Evolutionary conservation across 1,139 yeast genomes (phyloP).

Genomic region (Kodamaea plutei): DNA sequence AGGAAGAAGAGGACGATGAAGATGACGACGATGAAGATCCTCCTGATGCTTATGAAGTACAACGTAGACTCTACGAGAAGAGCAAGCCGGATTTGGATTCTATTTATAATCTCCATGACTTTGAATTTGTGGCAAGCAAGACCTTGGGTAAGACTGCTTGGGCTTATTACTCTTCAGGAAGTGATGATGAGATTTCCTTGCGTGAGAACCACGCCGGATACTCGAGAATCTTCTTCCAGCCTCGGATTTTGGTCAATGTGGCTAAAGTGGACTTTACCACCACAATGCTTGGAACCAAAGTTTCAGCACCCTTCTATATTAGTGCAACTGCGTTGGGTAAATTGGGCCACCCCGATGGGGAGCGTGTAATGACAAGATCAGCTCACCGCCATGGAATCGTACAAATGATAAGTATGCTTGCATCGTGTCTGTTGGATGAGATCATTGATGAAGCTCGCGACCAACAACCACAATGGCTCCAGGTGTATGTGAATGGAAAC

Average conservation of each 20-base stretch:
- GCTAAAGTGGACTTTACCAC: constrained; percentile 35
- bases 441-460: constrained; percentile 54
- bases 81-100: constrained; percentile 63
- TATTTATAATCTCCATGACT: constrained; percentile 70
- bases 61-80: constrained; percentile 15
- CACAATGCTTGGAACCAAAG: constrained; percentile 37
- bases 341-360: constrained; percentile 77
- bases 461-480: constrained; percentile 77
- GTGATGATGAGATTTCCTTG: constrained; percentile 87
- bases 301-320: constrained; percentile 60
- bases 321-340: constrained; percentile 80
- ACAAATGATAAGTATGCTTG: constrained; percentile 80
- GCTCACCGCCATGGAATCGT: constrained; percentile 64
- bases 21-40: constrained; percentile 24
- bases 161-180: constrained; percentile 89
- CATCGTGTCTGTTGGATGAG: constrained; percentile 72
- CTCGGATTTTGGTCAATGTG: constrained; percentile 74
- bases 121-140: constrained; percentile 79
- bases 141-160: constrained; percentile 76
- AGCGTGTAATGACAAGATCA: constrained; percentile 69
- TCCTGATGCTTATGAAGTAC: constrained; percentile 33
- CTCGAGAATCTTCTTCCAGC: constrained; percentile 83
- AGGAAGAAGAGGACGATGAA: constrained; percentile 16
- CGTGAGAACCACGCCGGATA: constrained; percentile 88
- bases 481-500: constrained; percentile 74